A percentile compares a stretch with the other conserved stretches of the same genome.
Conservation (phyloP, 2,329 filamentous ascomycete genomes). For the Pyrenophora seminiperda region DNA sequence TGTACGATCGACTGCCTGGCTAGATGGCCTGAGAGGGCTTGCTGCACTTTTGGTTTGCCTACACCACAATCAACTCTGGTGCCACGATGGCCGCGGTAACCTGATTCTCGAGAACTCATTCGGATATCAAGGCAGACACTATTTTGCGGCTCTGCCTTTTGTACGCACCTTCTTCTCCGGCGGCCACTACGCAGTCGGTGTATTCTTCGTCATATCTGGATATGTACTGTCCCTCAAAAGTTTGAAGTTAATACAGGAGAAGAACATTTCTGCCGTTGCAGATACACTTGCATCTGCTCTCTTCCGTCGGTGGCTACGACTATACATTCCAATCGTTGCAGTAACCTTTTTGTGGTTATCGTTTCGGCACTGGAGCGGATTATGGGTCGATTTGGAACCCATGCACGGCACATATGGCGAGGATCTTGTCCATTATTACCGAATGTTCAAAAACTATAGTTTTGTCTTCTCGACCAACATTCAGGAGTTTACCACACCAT, state of each 20-base stretch:
- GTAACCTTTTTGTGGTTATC: slow-evolving; percentile 62
- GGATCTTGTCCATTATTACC: slow-evolving; percentile 38
- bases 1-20: slow-evolving; percentile 43
- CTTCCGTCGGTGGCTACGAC: slow-evolving; percentile 58
- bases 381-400: slow-evolving; percentile 52
- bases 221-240: slow-evolving; percentile 59
- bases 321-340: slow-evolving; percentile 59
- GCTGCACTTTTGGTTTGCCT: slow-evolving; percentile 69
- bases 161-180: slow-evolving; percentile 57
- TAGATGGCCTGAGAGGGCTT: slow-evolving; percentile 70
- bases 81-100: slow-evolving; percentile 55
- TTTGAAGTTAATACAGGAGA: slow-evolving; percentile 51
- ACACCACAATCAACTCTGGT: slow-evolving; percentile 57
- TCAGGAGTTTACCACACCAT: slow-evolving; percentile 58
- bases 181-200: slow-evolving; percentile 58
- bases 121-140: slow-evolving; percentile 38
- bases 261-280: slow-evolving; percentile 47
- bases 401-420: slow-evolving; percentile 54
- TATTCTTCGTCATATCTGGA: slow-evolving; percentile 60
- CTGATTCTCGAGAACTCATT: slow-evolving; percentile 50
- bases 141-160: slow-evolving; percentile 49
- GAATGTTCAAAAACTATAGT: slow-evolving; percentile 66
- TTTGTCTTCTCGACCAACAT: slow-evolving; percentile 67
- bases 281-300: slow-evolving; percentile 56
- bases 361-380: slow-evolving; percentile 53